These are phyloP conservation scores for Gelatoporia subvermispora DNA, from an alignment of 768 basidiomycete species.

Conservation along the genomic window DNA sequence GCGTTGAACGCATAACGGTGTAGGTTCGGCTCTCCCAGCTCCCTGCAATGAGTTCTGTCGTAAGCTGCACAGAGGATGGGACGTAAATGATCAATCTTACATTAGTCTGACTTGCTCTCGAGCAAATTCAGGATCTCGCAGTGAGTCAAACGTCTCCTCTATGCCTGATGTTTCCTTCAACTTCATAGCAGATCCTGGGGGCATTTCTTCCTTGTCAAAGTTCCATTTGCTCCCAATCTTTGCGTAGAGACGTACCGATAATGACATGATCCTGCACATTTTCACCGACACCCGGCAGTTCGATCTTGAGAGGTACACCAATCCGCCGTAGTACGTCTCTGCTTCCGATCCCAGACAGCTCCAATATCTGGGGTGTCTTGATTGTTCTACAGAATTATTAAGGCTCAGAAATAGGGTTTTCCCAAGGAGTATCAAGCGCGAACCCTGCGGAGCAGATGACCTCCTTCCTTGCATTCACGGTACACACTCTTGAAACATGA, in stretches of 20 bases:
- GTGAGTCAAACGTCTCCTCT: neutral
- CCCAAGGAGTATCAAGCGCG: neutral
- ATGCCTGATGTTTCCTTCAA: too few relatives aligned
- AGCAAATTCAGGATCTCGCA: neutral
- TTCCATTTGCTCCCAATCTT: too few relatives aligned
- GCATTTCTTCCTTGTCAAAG: too few relatives aligned
- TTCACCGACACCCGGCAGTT: slow-evolving; percentile 45
- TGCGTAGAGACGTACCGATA: neutral
- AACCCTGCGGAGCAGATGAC: slow-evolving; percentile 33
- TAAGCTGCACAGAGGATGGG: neutral
- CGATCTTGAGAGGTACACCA: slow-evolving; percentile 34
- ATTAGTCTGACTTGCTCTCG: neutral
- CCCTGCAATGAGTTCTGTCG: neutral
- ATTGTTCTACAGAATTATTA: slow-evolving; percentile 2
- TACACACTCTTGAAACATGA: slow-evolving; percentile 21
- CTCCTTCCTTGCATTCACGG: slow-evolving; percentile 40
- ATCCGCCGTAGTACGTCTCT: slow-evolving; percentile 31
- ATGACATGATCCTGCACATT: slow-evolving; percentile 48
- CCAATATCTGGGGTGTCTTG: slow-evolving; percentile 40
- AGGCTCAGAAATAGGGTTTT: neutral
- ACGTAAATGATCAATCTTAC: neutral
- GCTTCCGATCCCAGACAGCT: slow-evolving; percentile 56
- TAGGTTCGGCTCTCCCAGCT: neutral
- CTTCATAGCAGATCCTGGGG: too few relatives aligned
- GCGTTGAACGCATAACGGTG: neutral